Evolutionary conservation across 768 basidiomycete species (phyloP), one percentile per base, ranked within the genome.

Genomic region (Rhizopogon salebrosus): DNA sequence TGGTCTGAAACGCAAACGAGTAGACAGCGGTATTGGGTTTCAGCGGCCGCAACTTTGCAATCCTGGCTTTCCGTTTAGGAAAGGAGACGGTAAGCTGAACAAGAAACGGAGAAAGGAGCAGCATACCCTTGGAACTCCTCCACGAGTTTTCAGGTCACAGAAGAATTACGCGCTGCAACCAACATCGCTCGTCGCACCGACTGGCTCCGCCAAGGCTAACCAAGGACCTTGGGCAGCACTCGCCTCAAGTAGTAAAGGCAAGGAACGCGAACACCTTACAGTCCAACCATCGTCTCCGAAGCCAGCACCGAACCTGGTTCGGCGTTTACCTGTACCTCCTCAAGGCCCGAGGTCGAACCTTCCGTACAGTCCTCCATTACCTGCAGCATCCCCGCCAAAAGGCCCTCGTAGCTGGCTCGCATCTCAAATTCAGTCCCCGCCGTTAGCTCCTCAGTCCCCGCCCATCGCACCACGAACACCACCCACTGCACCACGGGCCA

Each of bases 1-100:
- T 39, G 53, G 27, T 34, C 39, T 48, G 36, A 57, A 57, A 37
- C 54, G 54, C 10, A 55, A 55, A 48, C 57, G 54, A 13, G 26
- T 22, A 11, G 57, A 55, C 22, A 48, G 54, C 35, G 57, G 57
- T 24, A 55, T 57, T 41, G 57, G 57, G 4, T 57, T 55, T 5
- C 56, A 45, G 26, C 43, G 48, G 27, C 29, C 42, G 3, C 54
- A 54, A 11, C 36, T n/a, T 38, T 45, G 16, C 20, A 20, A 13
- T 18, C 36, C 34, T 37, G 31, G 35, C 8, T 37, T 9, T 26
- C 23, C 23, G 10, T 31, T 29, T 14, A 29, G 20, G 36, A 29
- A 22, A 41, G 52, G 41, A n/a, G 48, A 41, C n/a, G 34, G 20
- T 40, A 41, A 53, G 34, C 36, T 29, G 26, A 53, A 31, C 13